These are phyloP conservation scores for Claviceps monticola DNA, from an alignment of 2,329 filamentous ascomycete genomes.

Conservation along the genomic window DNA sequence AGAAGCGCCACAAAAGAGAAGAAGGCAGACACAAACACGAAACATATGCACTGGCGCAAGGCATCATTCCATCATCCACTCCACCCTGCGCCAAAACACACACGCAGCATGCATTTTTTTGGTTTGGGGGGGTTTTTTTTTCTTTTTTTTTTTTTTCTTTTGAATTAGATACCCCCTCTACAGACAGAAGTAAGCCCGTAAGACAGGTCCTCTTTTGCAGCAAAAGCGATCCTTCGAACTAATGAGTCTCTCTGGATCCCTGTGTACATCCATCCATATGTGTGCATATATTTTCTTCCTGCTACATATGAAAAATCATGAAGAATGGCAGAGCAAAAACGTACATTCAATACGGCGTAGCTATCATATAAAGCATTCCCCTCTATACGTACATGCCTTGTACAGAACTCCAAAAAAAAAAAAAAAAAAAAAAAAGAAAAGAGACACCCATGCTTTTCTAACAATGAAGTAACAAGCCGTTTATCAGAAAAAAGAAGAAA, in stretches of 20 bases:
- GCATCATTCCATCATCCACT: not conserved
- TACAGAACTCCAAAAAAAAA: not conserved
- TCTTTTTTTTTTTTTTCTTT: not conserved
- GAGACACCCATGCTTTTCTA: not conserved
- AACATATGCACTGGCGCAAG: not conserved
- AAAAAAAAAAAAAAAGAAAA: not conserved
- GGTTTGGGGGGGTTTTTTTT: not conserved
- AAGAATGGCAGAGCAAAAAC: not conserved
- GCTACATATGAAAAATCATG: too few species aligned
- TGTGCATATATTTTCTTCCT: not conserved
- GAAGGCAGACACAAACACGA: not conserved
- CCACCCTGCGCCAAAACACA: too few species aligned
- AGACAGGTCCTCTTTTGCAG: not conserved
- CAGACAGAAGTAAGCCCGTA: not conserved
- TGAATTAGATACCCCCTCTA: constrained; percentile 2
- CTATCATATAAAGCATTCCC: not conserved
- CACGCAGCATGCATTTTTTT: not conserved
- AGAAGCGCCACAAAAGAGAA: not conserved
- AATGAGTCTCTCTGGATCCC: not conserved
- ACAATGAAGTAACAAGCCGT: not conserved
- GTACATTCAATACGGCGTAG: not conserved
- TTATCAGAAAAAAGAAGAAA: not conserved
- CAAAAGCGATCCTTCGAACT: not conserved
- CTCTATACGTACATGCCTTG: not conserved
- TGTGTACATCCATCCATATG: not conserved